Evolutionary conservation across 805 yeast genomes (phyloP).

Genomic region (Zygoascus bituminiphila): DNA sequence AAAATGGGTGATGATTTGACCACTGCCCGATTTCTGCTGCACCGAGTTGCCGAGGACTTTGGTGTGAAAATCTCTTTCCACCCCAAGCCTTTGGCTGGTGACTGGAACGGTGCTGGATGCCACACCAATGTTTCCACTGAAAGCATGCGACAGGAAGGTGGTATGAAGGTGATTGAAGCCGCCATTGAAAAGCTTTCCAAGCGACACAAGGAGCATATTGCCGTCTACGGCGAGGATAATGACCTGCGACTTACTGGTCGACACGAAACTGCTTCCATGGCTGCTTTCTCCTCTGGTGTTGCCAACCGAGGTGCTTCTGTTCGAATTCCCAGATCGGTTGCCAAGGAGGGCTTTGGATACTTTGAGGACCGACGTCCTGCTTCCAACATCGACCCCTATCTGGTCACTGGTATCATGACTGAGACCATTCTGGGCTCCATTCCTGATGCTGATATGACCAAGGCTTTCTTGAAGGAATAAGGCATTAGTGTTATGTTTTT

Average conservation of each 20-base stretch:
- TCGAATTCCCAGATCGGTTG: constrained; percentile 98
- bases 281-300: constrained; percentile 88
- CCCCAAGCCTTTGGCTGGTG: constrained; percentile 98
- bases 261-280: constrained; percentile 96
- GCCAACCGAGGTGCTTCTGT: constrained; percentile 99
- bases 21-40: constrained; percentile 87
- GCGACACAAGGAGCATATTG: constrained; percentile 96
- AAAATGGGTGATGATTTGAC: constrained; percentile 96
- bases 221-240: constrained; percentile 91
- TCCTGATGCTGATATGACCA: constrained; percentile 90
- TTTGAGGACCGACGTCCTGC: constrained; percentile 99
- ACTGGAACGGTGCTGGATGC: constrained; percentile 99
- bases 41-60: constrained; percentile 96
- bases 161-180: constrained; percentile 86
- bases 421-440: constrained; percentile 95
- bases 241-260: constrained; percentile 94
- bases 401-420: constrained; percentile 96
- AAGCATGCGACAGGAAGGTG: constrained; percentile 89
- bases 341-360: constrained; percentile 96
- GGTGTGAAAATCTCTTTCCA: constrained; percentile 98
- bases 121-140: constrained; percentile 97
- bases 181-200: constrained; percentile 89
- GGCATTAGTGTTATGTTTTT: too few relatives aligned
- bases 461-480: constrained; percentile 32
- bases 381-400: constrained; percentile 97